phyloP scores from a whole-genome alignment of 139 green algal genomes.

The Raphidocelis subcapitata region DNA sequence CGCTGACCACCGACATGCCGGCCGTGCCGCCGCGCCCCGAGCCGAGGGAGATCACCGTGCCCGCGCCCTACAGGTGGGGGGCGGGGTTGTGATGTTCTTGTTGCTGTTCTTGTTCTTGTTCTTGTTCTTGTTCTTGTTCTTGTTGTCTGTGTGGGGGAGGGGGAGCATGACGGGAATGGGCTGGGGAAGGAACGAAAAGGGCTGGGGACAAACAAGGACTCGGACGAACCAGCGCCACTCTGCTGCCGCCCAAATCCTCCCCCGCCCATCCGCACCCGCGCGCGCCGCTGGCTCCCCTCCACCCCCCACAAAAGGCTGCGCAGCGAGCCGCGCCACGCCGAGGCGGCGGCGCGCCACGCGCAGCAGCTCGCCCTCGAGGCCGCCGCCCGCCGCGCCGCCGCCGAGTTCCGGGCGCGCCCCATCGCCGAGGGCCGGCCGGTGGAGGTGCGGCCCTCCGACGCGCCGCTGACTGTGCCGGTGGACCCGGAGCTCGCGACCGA shows the following conservation, averaged over 20 bases:
- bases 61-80: constrained; percentile 46
- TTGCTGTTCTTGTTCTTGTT: too few species aligned
- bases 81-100: too few species aligned
- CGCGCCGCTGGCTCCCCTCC: too few species aligned
- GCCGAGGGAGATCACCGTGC: constrained; percentile 45
- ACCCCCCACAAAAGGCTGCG: too few species aligned
- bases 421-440: constrained; percentile 37
- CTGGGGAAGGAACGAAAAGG: too few species aligned
- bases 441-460: constrained; percentile 11
- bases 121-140: too few species aligned
- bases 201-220: too few species aligned
- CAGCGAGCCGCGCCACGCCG: constrained; percentile 38
- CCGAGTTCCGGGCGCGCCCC: constrained; percentile 57
- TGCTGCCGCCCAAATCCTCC: too few species aligned
- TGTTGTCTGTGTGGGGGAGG: too few species aligned
- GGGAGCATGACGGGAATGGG: too few species aligned
- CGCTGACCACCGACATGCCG: constrained; percentile 39
- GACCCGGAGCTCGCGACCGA: constrained; percentile 39
- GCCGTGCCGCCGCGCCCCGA: constrained; percentile 37
- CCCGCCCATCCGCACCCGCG: too few species aligned
- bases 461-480: constrained; percentile 43
- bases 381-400: constrained; percentile 29
- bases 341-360: constrained; percentile 19
- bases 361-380: constrained; percentile 38
- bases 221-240: too few species aligned